These are phyloP conservation scores for Coemansia nantahalensis DNA, from an alignment of 192 early-diverging fungal species.

Conservation along the genomic window DNA sequence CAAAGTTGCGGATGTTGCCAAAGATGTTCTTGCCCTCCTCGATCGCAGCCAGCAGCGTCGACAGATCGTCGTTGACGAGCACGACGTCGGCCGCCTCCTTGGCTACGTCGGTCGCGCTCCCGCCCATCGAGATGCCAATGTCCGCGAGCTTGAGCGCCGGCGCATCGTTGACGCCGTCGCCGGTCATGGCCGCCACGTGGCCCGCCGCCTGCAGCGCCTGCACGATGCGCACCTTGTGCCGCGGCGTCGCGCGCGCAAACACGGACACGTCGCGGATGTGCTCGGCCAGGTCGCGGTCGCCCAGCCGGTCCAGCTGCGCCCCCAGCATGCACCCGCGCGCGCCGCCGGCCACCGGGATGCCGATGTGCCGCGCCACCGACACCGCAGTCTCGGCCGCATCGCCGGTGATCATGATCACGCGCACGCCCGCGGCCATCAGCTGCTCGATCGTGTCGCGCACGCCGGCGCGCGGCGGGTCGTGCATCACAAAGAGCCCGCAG, in stretches of 20 bases:
- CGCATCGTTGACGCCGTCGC: constrained; percentile 97
- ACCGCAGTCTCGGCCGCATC: constrained; percentile 90
- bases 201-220: constrained; percentile 83
- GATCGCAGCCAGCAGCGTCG: constrained; percentile 88
- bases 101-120: constrained; percentile 90
- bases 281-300: constrained; percentile 60
- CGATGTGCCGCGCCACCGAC: constrained; percentile 83
- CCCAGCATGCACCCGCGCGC: constrained; percentile 67
- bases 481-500: constrained; percentile 83
- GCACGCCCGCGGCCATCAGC: constrained; percentile 76
- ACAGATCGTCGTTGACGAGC: constrained; percentile 94
- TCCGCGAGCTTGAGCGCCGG: constrained; percentile 90
- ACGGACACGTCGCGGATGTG: constrained; percentile 63
- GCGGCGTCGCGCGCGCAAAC: constrained; percentile 78
- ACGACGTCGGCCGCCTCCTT: constrained; percentile 98
- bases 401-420: constrained; percentile 97
- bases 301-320: constrained; percentile 65
- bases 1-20: constrained; percentile 96
- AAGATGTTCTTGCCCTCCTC: constrained; percentile 98
- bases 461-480: constrained; percentile 85
- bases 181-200: constrained; percentile 91
- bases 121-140: constrained; percentile 97
- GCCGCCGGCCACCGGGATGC: constrained; percentile 61
- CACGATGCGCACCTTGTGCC: constrained; percentile 93
- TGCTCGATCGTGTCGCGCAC: constrained; percentile 71